These are phyloP conservation scores for Syzygium aromaticum DNA, from an alignment of 345 rosid genomes.

Conservation along the genomic window DNA sequence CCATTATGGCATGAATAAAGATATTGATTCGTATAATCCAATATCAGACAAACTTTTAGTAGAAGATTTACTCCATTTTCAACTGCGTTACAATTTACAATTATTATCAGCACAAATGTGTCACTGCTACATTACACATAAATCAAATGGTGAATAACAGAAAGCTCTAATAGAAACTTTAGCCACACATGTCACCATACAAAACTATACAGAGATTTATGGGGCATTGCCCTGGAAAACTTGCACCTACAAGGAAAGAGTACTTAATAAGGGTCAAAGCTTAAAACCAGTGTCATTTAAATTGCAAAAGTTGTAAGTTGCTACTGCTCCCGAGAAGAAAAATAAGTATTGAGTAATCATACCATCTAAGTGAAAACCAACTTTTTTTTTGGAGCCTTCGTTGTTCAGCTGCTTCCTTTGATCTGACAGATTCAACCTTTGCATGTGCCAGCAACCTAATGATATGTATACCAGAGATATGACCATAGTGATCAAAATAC, in stretches of 20 bases:
- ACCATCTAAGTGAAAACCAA: slow-evolving; percentile 93
- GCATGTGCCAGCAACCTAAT: slow-evolving; percentile 98
- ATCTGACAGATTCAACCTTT: slow-evolving; percentile 85
- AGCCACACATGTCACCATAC: background rate
- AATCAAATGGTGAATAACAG: background rate
- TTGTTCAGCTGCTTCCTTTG: slow-evolving; percentile 91
- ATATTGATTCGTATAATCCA: background rate
- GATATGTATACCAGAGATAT: background rate
- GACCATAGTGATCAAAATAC: background rate
- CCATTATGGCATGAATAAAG: background rate
- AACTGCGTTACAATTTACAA: background rate
- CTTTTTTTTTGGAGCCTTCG: slow-evolving; percentile 63
- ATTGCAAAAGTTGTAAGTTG: background rate
- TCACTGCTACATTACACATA: background rate
- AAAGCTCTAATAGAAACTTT: background rate
- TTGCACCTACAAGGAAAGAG: background rate
- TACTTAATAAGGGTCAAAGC: background rate
- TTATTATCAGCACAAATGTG: background rate
- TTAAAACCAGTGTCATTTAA: background rate
- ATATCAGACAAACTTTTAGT: background rate
- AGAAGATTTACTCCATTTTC: background rate
- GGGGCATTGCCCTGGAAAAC: background rate
- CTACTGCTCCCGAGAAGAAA: background rate
- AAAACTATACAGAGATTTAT: background rate
- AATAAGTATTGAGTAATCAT: slow-evolving; percentile 8